These are phyloP conservation scores for Emericellopsis atlantica DNA, from an alignment of 2,329 filamentous ascomycete genomes.

Conservation along the genomic window DNA sequence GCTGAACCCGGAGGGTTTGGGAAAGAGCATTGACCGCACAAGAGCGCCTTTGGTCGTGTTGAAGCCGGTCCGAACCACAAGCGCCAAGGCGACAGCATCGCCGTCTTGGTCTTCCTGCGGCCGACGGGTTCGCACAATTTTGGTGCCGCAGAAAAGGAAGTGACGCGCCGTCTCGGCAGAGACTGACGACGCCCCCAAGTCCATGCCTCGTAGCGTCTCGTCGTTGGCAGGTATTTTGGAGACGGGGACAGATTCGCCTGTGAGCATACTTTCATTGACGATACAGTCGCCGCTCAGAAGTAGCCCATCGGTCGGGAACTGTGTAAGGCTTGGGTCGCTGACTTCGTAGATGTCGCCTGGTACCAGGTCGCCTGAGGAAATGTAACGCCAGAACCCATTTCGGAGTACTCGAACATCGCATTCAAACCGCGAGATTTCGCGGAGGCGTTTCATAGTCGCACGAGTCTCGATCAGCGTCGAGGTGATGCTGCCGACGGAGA, in stretches of 20 bases:
- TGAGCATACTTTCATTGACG: constrained; percentile 96
- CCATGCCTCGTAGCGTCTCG: constrained; percentile 61
- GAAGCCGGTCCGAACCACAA: constrained; percentile 90
- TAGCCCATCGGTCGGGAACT: constrained; percentile 87
- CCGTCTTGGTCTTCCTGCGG: constrained; percentile 78
- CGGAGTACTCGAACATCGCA: constrained; percentile 89
- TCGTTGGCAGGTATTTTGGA: constrained; percentile 81
- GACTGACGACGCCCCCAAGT: constrained; percentile 70
- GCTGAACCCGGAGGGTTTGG: constrained; percentile 95
- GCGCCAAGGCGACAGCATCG: constrained; percentile 80
- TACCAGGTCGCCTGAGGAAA: constrained; percentile 77
- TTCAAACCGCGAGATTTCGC: constrained; percentile 88
- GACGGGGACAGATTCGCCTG: constrained; percentile 87
- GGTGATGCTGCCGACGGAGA: constrained; percentile 84
- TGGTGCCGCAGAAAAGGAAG: constrained; percentile 90
- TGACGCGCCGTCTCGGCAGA: constrained; percentile 75
- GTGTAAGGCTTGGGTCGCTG: constrained; percentile 77
- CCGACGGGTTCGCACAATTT: constrained; percentile 79
- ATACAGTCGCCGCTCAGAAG: constrained; percentile 91
- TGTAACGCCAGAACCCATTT: constrained; percentile 76
- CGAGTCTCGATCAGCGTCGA: constrained; percentile 78
- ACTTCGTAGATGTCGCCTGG: constrained; percentile 96
- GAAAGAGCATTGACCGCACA: constrained; percentile 95
- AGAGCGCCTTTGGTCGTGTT: constrained; percentile 95
- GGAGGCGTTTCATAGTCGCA: constrained; percentile 71